phyloP scores from a whole-genome alignment of 2,329 filamentous ascomycete species.

The Arthrobotrys megalospora region DNA sequence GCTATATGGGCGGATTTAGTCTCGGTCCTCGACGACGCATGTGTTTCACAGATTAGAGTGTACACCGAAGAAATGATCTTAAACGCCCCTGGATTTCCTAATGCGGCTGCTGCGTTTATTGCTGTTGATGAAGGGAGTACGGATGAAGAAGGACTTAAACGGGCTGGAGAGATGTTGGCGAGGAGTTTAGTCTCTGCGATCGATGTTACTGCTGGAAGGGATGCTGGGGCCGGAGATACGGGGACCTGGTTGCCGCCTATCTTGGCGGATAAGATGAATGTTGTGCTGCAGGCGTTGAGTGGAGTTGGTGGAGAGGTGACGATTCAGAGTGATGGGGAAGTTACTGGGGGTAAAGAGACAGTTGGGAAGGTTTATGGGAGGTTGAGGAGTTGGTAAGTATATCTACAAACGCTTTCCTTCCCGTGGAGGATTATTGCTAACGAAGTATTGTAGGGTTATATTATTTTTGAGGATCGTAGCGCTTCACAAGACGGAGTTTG shows the following conservation, averaged over 20 bases:
- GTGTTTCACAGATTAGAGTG: slow-evolving; percentile 62
- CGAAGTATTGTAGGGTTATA: slow-evolving; percentile 57
- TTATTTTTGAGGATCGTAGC: slow-evolving; percentile 63
- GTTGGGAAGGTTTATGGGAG: slow-evolving; percentile 48
- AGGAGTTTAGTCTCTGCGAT: slow-evolving; percentile 63
- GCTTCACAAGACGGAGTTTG: slow-evolving; percentile 63
- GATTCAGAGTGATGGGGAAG: slow-evolving; percentile 55
- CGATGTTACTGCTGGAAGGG: slow-evolving; percentile 63
- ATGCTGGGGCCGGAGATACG: slow-evolving; percentile 40
- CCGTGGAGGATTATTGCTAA: slow-evolving; percentile 22
- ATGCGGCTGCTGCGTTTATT: slow-evolving; percentile 58
- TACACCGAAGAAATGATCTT: slow-evolving; percentile 64
- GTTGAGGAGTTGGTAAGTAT: slow-evolving; percentile 61
- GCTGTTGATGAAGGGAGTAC: slow-evolving; percentile 59
- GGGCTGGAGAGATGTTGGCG: slow-evolving; percentile 63
- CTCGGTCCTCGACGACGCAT: slow-evolving; percentile 63
- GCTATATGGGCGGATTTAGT: slow-evolving; percentile 64
- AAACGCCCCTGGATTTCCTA: slow-evolving; percentile 62
- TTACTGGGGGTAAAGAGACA: slow-evolving; percentile 41
- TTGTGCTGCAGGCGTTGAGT: slow-evolving; percentile 60
- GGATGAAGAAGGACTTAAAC: slow-evolving; percentile 59
- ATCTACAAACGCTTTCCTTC: slow-evolving; percentile 21
- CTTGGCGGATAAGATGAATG: slow-evolving; percentile 64
- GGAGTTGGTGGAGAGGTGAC: slow-evolving; percentile 44
- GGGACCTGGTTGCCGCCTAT: slow-evolving; percentile 62